Base-by-base conservation (phyloP, 495 filamentous ascomycete genomes). In the Ascobolus immersus region DNA sequence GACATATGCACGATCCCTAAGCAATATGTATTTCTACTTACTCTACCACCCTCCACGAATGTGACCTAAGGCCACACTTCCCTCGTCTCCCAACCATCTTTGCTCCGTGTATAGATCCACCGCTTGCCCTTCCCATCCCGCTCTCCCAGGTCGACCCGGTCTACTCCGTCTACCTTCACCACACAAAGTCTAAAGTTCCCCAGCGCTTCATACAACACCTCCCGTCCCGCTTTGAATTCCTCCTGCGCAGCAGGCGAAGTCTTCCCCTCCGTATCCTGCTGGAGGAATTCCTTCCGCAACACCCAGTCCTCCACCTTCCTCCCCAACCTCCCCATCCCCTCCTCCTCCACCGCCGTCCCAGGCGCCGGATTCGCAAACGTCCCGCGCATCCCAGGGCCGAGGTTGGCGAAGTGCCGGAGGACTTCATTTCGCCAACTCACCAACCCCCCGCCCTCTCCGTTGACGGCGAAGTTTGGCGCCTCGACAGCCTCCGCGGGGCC, bases 61-160 rank as follows among this genome's bases (percentile, higher is more conserved):
- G n/a, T n/a, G n/a, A n/a, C n/a, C n/a, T 50, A 84, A 11, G 81
- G 82, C 81, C 80, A 92, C 28, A 77, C 48, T 54, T 93, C 82
- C 29, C 68, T 61, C 43, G 64, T 65, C 47, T 64, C 67, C 84
- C 84, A 92, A 40, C 59, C 60, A 26, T 55, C 53, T 12, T 50
- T 48, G 39, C 58, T 46, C 2, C 53, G 59, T 4, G 55, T 55
- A 55, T 41, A 50, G 53, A 70, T 51, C 67, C 72, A 77, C 44
- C 84, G 56, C 33, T 64, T 52, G 8, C 62, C 57, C 46, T 61
- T 64, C 28, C 61, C 61, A 17, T 68, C 62, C 44, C 84, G 67
- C 32, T 57, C 61, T 11, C 50, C 57, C 35, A 93, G 44, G 48
- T 92, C 77, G 15, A 73, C 41, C 41, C 65, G 60, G 47, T 96